Percentiles rank a stretch among this genome's conserved stretches.
These are phyloP conservation scores for Immersiporthe knoxdaviesiana DNA, from an alignment of 2,329 filamentous ascomycete genomes.

Conservation along the genomic window DNA sequence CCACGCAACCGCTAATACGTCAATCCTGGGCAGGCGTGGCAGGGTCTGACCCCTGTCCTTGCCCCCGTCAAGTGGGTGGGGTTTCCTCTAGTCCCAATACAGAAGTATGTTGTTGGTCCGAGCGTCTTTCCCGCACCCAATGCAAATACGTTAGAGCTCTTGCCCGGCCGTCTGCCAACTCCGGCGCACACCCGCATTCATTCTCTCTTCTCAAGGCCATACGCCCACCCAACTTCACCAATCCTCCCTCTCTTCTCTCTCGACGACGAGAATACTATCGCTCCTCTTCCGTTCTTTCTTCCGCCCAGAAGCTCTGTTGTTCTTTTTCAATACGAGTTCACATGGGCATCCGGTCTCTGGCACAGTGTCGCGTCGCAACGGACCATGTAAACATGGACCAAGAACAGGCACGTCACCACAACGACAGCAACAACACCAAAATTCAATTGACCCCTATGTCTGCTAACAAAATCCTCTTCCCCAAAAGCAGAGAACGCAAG, in stretches of 20 bases:
- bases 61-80: background rate
- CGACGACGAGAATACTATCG: background rate
- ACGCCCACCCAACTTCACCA: constrained; percentile 2
- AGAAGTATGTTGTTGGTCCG: constrained; percentile 16
- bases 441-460: background rate
- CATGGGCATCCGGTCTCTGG: constrained; percentile 32
- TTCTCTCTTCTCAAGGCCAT: constrained; percentile 5
- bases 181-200: constrained; percentile 7
- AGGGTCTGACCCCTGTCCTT: constrained; percentile 8
- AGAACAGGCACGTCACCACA: constrained; percentile 40
- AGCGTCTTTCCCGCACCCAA: constrained; percentile 11
- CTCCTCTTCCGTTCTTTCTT: background rate
- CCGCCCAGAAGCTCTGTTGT: too few relatives aligned
- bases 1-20: constrained; percentile 24
- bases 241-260: constrained; percentile 10
- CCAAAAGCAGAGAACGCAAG: constrained; percentile 45
- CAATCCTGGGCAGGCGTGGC: background rate
- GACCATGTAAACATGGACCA: constrained; percentile 42
- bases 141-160: constrained; percentile 9
- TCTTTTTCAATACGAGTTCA: background rate
- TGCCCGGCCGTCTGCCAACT: background rate
- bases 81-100: background rate
- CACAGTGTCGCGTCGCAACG: constrained; percentile 35
- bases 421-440: background rate
- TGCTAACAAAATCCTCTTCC: constrained; percentile 6